Evolutionary conservation across 495 filamentous ascomycete genomes (phyloP).

Genomic region (Tuber aestivum): DNA sequence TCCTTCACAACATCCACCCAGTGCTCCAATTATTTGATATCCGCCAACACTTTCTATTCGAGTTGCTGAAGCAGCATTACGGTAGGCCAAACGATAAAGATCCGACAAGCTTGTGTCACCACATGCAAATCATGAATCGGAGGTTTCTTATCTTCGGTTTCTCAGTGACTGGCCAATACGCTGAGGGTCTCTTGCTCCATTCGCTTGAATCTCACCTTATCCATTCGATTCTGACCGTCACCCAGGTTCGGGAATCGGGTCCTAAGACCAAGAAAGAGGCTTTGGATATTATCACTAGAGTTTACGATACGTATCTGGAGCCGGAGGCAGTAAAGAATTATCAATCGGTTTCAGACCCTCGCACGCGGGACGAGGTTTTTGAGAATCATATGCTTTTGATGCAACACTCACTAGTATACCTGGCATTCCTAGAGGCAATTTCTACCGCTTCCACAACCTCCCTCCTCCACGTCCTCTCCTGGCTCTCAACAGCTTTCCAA

Average conservation of each 20-base stretch:
- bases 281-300: conserved; percentile 30
- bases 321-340: conserved; percentile 24
- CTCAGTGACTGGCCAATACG: conserved; percentile 31
- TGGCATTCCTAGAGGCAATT: conserved; percentile 27
- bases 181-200: conserved; percentile 31
- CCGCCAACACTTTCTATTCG: conserved; percentile 28
- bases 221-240: conserved; percentile 30
- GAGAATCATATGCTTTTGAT: conserved; percentile 37
- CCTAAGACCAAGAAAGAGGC: conserved; percentile 32
- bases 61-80: conserved; percentile 33
- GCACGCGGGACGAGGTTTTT: conserved; percentile 29
- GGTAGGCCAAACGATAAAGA: conserved; percentile 36
- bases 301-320: conserved; percentile 34
- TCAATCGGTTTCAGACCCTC: conserved; percentile 18
- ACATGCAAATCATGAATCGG: conserved; percentile 36
- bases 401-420: conserved; percentile 31
- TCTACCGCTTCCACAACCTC: conserved; percentile 26
- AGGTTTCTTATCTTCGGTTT: conserved; percentile 38
- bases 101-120: conserved; percentile 31
- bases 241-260: conserved; percentile 31
- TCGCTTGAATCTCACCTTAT: conserved; percentile 33
- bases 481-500: conserved; percentile 31
- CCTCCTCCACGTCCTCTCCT: conserved; percentile 30
- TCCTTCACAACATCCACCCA: conserved; percentile 32
- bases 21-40: conserved; percentile 36